Base-by-base conservation (phyloP, 2,329 filamentous ascomycete species). In the Ascochyta fabae region DNA sequence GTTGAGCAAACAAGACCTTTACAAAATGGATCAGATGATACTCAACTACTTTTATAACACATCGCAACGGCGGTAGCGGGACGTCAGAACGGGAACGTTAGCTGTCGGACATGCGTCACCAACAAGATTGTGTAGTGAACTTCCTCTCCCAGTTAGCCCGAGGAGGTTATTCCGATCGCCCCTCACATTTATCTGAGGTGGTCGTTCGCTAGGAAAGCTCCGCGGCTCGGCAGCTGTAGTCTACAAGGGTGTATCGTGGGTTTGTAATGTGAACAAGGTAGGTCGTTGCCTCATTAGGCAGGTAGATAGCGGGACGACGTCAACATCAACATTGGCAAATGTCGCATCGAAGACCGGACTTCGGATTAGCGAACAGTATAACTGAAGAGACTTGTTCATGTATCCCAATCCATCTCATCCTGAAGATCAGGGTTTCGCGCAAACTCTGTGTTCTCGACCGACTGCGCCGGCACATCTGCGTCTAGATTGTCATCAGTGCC, bases 81-180 rank as follows among this genome's bases (percentile, higher is more conserved):
- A 53, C 33, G 48, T 43, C 22, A 39, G 24, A 36, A 51, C 42
- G 47, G 47, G 36, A 51, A n/a, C 7, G 6, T 22, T 36, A 31
- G 41, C 27, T 36, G 31, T 13, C 42, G 16, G 15, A 43, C 15
- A 8, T 56, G 48, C 53, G 48, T 58, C 50, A 49, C 38, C 26
- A 26, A 56, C 55, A 44, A 29, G 29, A 44, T 29, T 19, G 33
- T 42, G 54, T 44, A 60, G 23, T 52, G 64, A 71, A 58, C 69
- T 72, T 60, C 69, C 69, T 36, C 46, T 66, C 55, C 19, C 2
- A 62, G 69, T 65, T 72, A 72, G 68, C 53, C 46, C 39, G 43
- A 53, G 43, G 36, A 50, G 36, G 24, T 16, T 47, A 10, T 23
- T 31, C 42, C 10, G 42, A 39, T 34, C 47, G 31, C 36, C 53